These are phyloP conservation scores for Keithomyces neogunnii DNA, from an alignment of 2,329 filamentous ascomycete genomes.

Conservation along the genomic window DNA sequence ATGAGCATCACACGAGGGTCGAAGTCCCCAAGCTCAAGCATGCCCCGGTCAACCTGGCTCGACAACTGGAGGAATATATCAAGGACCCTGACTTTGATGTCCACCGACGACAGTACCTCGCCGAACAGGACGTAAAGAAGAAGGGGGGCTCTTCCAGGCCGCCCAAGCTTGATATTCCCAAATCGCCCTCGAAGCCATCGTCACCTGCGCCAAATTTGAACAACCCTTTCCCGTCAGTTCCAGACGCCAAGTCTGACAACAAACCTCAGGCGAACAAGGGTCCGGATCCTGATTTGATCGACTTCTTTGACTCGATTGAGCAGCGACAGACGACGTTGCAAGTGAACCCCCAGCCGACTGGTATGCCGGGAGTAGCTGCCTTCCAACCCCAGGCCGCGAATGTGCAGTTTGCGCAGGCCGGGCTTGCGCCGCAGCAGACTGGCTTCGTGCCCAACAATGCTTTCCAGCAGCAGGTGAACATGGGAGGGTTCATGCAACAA, in stretches of 20 bases:
- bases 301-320: conserved; percentile 92
- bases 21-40: conserved; percentile 97
- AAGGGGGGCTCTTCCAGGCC: conserved; percentile 30
- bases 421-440: conserved; percentile 16
- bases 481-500: conserved; percentile 12
- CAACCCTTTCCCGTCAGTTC: conserved; percentile 34
- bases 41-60: conserved; percentile 82
- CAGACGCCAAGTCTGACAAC: conserved; percentile 24
- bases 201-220: conserved; percentile 24
- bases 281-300: conserved; percentile 72
- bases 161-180: conserved; percentile 25
- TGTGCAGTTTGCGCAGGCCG: conserved; percentile 19
- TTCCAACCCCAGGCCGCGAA: conserved; percentile 31
- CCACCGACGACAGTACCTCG: conserved; percentile 84
- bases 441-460: conserved; percentile 19
- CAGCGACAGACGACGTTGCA: conserved; percentile 71
- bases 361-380: conserved; percentile 24
- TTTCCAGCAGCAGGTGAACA: conserved; percentile 23
- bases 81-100: conserved; percentile 93
- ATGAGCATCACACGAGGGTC: conserved; percentile 83
- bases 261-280: conserved; percentile 49
- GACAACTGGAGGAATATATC: conserved; percentile 87
- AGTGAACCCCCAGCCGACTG: conserved; percentile 27
- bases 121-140: conserved; percentile 69
- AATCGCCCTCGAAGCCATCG: conserved; percentile 18